Evolutionary conservation across 2,329 filamentous ascomycete species (phyloP), one percentile per base, ranked within the genome.

Genomic region (Aspergillus sp.): DNA sequence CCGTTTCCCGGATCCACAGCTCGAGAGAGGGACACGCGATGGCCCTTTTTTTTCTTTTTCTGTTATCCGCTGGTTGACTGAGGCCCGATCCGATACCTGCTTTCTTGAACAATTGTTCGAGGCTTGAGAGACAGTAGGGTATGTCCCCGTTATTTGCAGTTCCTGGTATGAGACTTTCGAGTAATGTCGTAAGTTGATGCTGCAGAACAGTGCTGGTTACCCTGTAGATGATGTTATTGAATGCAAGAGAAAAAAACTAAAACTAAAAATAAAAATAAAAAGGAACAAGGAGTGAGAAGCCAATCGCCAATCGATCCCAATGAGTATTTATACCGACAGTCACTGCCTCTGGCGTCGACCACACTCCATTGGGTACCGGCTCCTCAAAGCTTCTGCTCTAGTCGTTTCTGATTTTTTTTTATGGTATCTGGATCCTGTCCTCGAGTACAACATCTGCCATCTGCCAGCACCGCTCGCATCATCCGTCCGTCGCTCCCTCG

Each of bases 21-120:
- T 62, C 38, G 56, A 51, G 45, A 61, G 61, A 54, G 47, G 63
- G 59, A 65, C 64, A 65, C 64, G 64, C 63, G 66, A 68, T 65
- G 64, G 51, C 49, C 65, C 56, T 59, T 50, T 54, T 57, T 60
- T 43, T 55, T 50, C 47, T 54, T 57, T 58, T 65, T 63, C 57
- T 48, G 56, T 59, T 62, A 66, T 63, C 61, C 62, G 52, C 17
- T 46, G 52, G 30, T 38, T 19, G 38, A 9, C 55, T 50, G 54
- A 54, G 49, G 59, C 49, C 34, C 41, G 53, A 46, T 23, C 5
- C 8, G 25, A 22, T 22, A 41, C n/a, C 22, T 52, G 28, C 17
- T n/a, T 7, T 28, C 51, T 41, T 41, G 23, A 31, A 25, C n/a
- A 41, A 41, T 41, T 41, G 34, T 15, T 38, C 11, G 11, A 38